Conservation (phyloP, 2,329 filamentous ascomycete genomes). For the Neopestalotiopsis sp. region DNA sequence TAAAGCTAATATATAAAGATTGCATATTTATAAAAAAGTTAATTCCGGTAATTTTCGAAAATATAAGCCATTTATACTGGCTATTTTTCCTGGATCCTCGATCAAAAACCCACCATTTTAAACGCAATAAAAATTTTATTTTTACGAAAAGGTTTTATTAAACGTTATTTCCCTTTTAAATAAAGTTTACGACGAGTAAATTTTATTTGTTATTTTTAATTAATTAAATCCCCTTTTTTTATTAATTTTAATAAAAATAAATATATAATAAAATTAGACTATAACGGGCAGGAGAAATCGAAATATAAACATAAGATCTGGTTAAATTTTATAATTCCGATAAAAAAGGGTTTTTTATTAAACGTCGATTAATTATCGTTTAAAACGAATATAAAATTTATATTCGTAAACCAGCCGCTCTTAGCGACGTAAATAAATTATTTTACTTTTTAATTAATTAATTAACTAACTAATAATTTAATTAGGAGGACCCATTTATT, state of each 20-base stretch:
- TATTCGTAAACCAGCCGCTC: background rate
- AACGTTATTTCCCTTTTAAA: background rate
- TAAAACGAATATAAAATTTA: background rate
- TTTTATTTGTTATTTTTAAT: background rate
- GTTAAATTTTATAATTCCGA: background rate
- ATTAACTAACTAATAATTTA: background rate
- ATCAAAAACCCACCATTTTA: background rate
- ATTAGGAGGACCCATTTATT: background rate
- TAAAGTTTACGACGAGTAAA: background rate
- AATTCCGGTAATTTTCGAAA: too few species aligned
- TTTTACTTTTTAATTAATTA: background rate
- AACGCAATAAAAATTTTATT: background rate
- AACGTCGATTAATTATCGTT: background rate
- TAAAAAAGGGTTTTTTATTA: background rate
- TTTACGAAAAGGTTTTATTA: background rate
- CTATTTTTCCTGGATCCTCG: background rate
- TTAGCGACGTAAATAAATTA: background rate
- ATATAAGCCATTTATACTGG: background rate
- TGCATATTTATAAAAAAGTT: conserved; percentile 6
- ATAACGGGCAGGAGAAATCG: background rate
- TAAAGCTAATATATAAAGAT: background rate
- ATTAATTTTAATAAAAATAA: background rate
- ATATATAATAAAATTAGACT: background rate
- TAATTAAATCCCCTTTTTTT: background rate
- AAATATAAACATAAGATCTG: background rate